Evolutionary conservation across 768 basidiomycete genomes (phyloP).

Genomic region (Boletus rufocinnamomeus): DNA sequence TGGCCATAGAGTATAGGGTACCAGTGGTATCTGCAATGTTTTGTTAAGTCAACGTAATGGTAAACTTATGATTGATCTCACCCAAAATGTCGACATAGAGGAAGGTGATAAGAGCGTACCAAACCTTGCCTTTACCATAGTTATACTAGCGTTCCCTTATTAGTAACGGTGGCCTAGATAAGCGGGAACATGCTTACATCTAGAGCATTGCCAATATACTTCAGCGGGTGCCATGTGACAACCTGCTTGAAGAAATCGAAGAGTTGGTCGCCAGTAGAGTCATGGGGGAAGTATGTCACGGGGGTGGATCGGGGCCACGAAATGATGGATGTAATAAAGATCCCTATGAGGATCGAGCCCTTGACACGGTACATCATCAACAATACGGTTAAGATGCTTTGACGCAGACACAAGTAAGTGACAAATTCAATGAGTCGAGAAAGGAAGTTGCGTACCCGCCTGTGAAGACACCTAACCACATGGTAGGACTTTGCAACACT

Average conservation of each 20-base stretch:
- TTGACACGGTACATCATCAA: slow-evolving; percentile 85
- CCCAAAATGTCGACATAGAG: slow-evolving; percentile 86
- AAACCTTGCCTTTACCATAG: slow-evolving; percentile 67
- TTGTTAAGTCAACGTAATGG: background rate
- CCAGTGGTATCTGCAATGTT: slow-evolving; percentile 46
- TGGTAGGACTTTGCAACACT: slow-evolving; percentile 71
- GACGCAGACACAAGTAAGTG: slow-evolving; percentile 3
- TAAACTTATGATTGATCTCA: slow-evolving; percentile 32
- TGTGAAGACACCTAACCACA: slow-evolving; percentile 87
- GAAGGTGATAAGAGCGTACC: slow-evolving; percentile 89
- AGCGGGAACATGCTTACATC: slow-evolving; percentile 47
- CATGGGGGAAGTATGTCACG: slow-evolving; percentile 84
- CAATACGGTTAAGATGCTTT: slow-evolving; percentile 70
- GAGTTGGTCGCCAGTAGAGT: slow-evolving; percentile 60
- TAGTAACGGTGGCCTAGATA: slow-evolving; percentile 2
- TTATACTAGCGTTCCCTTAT: slow-evolving; percentile 41
- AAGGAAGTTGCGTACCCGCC: slow-evolving; percentile 60
- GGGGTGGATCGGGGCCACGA: slow-evolving; percentile 85
- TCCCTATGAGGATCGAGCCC: slow-evolving; percentile 81
- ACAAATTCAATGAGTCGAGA: background rate
- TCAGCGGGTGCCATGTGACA: slow-evolving; percentile 69
- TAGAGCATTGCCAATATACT: slow-evolving; percentile 63
- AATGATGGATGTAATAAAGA: slow-evolving; percentile 80
- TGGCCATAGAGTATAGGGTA: slow-evolving; percentile 89
- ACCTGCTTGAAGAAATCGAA: slow-evolving; percentile 88